Conservation (phyloP, 345 rosid genomes). For the Psidium guajava region DNA sequence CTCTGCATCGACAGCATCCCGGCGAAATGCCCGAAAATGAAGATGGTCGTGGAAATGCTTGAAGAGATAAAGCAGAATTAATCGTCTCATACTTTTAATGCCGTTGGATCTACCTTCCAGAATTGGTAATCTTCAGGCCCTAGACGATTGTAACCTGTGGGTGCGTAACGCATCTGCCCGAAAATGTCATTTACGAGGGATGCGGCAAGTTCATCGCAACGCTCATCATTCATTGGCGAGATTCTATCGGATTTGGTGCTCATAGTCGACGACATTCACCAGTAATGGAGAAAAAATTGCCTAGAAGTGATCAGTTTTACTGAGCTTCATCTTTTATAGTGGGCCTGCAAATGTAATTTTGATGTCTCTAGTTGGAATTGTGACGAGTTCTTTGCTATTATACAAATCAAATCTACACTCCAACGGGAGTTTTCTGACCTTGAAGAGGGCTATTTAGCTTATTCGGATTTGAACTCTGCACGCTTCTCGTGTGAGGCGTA, state of each 20-base stretch:
- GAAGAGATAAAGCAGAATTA: slow-evolving; percentile 58
- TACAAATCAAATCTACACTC: background rate
- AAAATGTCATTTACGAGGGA: background rate
- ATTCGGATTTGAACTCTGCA: background rate
- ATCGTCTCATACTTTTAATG: background rate
- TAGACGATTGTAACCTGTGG: background rate
- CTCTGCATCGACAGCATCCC: slow-evolving; percentile 69
- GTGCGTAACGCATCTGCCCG: background rate
- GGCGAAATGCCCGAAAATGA: slow-evolving; percentile 86
- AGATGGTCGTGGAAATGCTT: slow-evolving; percentile 79
- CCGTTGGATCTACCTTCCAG: background rate
- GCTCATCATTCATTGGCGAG: background rate
- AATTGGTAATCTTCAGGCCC: background rate
- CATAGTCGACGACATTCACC: background rate
- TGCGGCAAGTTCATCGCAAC: background rate
- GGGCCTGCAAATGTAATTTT: background rate
- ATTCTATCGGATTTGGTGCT: background rate
- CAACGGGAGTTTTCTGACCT: background rate
- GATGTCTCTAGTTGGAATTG: background rate
- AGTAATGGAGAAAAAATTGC: background rate
- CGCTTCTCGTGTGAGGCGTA: background rate
- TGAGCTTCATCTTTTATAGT: background rate
- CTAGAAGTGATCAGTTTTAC: background rate
- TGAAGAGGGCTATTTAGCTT: background rate
- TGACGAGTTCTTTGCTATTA: background rate